Percentiles rank a stretch among this genome's conserved stretches.
Evolutionary conservation across 2,329 filamentous ascomycete genomes (phyloP).

Genomic region (Trematosphaeria pertusa): DNA sequence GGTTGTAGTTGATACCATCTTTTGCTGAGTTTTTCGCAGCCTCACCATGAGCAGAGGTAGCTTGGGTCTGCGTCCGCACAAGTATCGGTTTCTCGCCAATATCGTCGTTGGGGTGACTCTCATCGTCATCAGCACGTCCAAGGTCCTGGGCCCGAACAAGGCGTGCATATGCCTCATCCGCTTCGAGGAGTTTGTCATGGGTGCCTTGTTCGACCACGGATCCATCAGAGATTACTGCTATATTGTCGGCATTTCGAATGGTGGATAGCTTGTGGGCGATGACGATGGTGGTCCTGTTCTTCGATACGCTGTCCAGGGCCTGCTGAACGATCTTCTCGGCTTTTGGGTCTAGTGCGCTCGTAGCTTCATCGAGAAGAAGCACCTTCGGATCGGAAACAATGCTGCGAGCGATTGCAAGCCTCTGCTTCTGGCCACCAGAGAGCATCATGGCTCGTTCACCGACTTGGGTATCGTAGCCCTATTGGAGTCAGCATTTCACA

Average conservation of each 20-base stretch:
- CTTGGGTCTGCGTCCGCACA: constrained; percentile 37
- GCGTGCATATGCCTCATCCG: constrained; percentile 78
- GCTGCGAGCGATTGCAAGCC: constrained; percentile 89
- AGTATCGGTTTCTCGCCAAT: constrained; percentile 24
- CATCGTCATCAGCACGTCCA: constrained; percentile 32
- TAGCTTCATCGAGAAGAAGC: constrained; percentile 86
- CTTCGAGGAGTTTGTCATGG: constrained; percentile 78
- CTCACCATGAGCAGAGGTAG: constrained; percentile 29
- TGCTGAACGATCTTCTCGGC: constrained; percentile 94
- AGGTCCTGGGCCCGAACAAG: constrained; percentile 64
- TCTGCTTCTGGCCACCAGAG: constrained; percentile 93
- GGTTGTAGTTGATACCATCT: constrained; percentile 38
- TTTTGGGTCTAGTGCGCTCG: constrained; percentile 63
- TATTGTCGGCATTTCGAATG: constrained; percentile 91
- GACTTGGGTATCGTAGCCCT: constrained; percentile 91
- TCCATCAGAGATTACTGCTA: constrained; percentile 86
- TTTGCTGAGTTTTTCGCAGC: constrained; percentile 25
- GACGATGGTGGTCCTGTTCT: constrained; percentile 89
- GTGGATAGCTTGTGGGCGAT: constrained; percentile 96
- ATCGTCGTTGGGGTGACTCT: constrained; percentile 23
- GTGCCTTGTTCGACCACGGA: constrained; percentile 88
- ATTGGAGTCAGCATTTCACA: constrained; percentile 57
- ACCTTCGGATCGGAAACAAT: constrained; percentile 90
- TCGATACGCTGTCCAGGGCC: constrained; percentile 83
- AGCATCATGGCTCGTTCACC: constrained; percentile 90